Conservation (phyloP, 202 grass and related monocot genomes). For the Dendrocalamus latiflorus region DNA sequence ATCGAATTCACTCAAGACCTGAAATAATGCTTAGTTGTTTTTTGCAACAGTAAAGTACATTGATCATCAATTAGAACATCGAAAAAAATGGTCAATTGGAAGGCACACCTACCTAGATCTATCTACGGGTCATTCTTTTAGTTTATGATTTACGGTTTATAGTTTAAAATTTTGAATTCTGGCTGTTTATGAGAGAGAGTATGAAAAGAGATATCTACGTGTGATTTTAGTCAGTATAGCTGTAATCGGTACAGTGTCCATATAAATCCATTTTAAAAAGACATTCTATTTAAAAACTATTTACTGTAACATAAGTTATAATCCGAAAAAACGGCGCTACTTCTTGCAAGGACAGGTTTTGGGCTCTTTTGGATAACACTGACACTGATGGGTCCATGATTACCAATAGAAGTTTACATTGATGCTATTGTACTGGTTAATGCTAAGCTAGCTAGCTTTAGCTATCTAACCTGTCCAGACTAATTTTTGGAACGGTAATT, state of each 20-base stretch:
- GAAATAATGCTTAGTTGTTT: background rate
- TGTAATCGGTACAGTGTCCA: fast-evolving
- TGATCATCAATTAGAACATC: background rate
- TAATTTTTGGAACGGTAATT: background rate
- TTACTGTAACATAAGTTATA: too few species aligned
- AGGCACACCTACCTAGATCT: slow-evolving; percentile 13
- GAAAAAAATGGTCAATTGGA: background rate
- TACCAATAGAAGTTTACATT: background rate
- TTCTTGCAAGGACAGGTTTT: slow-evolving; percentile 11
- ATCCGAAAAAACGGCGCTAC: background rate
- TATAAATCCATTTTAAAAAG: too few species aligned
- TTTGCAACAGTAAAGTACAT: background rate
- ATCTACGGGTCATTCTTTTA: background rate
- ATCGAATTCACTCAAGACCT: background rate
- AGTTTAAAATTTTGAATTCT: too few species aligned
- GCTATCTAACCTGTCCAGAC: background rate
- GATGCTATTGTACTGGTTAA: background rate
- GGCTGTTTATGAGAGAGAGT: fast-evolving
- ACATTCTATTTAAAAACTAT: too few species aligned
- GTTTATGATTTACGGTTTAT: too few species aligned
- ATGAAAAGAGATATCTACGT: too few species aligned
- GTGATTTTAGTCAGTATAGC: too few species aligned
- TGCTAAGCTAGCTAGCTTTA: background rate
- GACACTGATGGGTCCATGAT: slow-evolving; percentile 14
- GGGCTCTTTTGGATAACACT: background rate